Evolutionary conservation across 768 basidiomycete genomes (phyloP), one percentile per base, ranked within the genome.

Genomic region (Amanita polypyramis): DNA sequence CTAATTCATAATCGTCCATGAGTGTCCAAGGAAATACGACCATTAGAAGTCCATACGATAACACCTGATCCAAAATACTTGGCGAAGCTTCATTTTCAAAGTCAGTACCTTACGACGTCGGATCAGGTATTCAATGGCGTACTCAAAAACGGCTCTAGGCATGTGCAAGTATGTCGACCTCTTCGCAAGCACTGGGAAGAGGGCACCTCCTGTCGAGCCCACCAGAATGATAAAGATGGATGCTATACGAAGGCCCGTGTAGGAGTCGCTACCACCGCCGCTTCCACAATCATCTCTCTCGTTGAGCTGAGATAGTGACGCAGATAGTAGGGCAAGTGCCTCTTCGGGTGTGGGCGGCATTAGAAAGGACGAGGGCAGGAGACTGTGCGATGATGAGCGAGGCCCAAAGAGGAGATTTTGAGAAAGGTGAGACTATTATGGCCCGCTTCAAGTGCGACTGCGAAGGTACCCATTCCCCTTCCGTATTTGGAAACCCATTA

Each of bases 1-100:
- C 86, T 89, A 54, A 27, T 9, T 1, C 21, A 20, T 25, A 12
- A 23, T 45, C 34, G 6, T n/a, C 14, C 10, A 23, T 15, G 25
- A 17, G 23, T 12, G 14, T 8, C 34, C n/a, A 5, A 14, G 14
- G n/a, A 27, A 15, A 15, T 14, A 36, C n/a, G n/a, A 17, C 9
- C 52, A 41, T 15, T 42, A 45, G 40, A 25, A 17, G 27, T 47
- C 68, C 82, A 56, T 50, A 87, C 85, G 55, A 90, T 89, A 42
- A 90, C 85, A 20, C 91, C 91, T 11, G 87, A 90, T 21, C 91
- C 91, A 64, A 94, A 93, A 62, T 84, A 91, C 63, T 90, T 92
- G 27, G 86, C 82, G 60, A 92, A 88, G 43, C 85, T 86, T 50
- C 15, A 19, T 3, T 27, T 27, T 27, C 7, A 27, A 27, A 30